A percentile compares a stretch with the other conserved stretches of the same genome.
Conservation (phyloP, 805 yeast species). For the Hanseniaspora occidentalis region DNA sequence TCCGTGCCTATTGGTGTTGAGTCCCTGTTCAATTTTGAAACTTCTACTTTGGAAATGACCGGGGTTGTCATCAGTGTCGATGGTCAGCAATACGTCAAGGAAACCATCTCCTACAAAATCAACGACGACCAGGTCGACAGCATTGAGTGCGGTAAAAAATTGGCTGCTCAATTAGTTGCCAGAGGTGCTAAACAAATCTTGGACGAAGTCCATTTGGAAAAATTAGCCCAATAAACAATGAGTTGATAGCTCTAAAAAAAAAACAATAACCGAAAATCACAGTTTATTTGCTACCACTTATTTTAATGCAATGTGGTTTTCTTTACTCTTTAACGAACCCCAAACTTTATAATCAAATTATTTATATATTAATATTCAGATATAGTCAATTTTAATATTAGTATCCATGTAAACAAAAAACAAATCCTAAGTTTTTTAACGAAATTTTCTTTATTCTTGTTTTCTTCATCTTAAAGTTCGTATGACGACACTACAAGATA, state of each 20-base stretch:
- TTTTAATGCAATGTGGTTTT: no score
- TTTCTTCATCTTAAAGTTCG: not conserved
- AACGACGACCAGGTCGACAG: conserved; percentile 35
- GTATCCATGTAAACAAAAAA: no score
- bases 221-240: conserved; percentile 28
- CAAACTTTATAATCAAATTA: not conserved
- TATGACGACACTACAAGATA: not conserved
- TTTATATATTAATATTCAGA: not conserved
- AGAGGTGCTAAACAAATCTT: conserved; percentile 78
- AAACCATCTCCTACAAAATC: conserved; percentile 21
- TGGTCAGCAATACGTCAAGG: conserved; percentile 61
- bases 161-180: conserved; percentile 55
- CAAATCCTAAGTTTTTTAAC: no score
- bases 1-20: conserved; percentile 93
- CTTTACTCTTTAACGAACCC: not conserved
- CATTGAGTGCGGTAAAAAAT: conserved; percentile 48
- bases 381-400: not conserved
- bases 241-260: no score
- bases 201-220: conserved; percentile 64
- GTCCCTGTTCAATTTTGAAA: conserved; percentile 36
- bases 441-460: not conserved
- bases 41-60: conserved; percentile 38
- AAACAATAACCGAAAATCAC: no score
- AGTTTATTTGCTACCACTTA: no score
- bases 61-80: conserved; percentile 79